phyloP scores from a whole-genome alignment of 225 moss, liverwort and hornwort genomes.

The Takakia lepidozioides region DNA sequence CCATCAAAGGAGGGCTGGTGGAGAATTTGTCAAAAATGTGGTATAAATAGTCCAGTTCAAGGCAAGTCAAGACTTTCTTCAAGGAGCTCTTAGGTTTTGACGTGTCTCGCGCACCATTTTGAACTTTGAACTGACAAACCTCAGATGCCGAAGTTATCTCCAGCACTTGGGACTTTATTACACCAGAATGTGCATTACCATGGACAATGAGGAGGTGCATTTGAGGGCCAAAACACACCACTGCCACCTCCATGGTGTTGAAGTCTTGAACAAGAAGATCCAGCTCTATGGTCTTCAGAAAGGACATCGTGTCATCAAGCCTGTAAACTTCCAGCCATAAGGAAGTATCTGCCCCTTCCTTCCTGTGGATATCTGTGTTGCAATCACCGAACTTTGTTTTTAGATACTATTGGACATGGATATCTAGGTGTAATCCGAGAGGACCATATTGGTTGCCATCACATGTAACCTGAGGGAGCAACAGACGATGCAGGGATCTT shows the following conservation, averaged over 20 bases:
- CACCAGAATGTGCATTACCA: slow-evolving; percentile 5
- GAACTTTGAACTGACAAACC: slow-evolving; percentile 27
- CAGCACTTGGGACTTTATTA: slow-evolving; percentile 16
- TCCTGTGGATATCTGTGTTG: no score
- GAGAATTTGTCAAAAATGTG: slow-evolving; percentile 49
- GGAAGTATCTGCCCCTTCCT: no score
- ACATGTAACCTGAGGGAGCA: no score
- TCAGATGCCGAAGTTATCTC: slow-evolving; percentile 41
- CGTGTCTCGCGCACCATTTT: background rate
- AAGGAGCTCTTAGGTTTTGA: background rate
- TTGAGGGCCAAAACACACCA: slow-evolving; percentile 35
- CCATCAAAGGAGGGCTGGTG: slow-evolving; percentile 29
- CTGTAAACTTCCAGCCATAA: slow-evolving; percentile 31
- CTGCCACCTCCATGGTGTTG: slow-evolving; percentile 6
- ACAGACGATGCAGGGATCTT: no score
- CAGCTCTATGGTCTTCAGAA: slow-evolving; percentile 14
- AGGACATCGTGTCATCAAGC: slow-evolving; percentile 22
- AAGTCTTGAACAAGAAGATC: background rate
- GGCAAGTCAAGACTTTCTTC: slow-evolving; percentile 7
- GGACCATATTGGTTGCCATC: no score
- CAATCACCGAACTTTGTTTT: no score
- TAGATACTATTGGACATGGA: no score
- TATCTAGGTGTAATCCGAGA: no score
- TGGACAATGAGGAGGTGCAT: slow-evolving; percentile 40
- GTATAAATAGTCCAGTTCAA: slow-evolving; percentile 36